A percentile compares a stretch with the other conserved stretches of the same genome.
Evolutionary conservation across 2,329 filamentous ascomycete genomes (phyloP).

Genomic region (Fusarium stilboides): DNA sequence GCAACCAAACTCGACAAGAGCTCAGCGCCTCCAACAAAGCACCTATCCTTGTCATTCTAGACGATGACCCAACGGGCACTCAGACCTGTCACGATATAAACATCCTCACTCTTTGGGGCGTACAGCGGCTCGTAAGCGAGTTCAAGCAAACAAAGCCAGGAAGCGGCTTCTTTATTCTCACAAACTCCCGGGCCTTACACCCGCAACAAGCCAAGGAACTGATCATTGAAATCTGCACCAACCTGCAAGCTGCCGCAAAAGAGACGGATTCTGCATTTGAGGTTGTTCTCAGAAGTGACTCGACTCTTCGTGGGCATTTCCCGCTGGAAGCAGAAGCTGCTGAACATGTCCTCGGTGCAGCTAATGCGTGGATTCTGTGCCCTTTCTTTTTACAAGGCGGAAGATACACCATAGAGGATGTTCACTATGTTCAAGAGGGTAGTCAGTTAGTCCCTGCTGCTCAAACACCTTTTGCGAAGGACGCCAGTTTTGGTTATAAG

Average conservation of each 20-base stretch:
- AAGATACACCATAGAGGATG: slow-evolving; percentile 68
- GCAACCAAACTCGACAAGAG: slow-evolving; percentile 17
- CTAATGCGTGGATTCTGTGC: slow-evolving; percentile 68
- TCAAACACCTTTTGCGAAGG: slow-evolving; percentile 68
- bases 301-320: slow-evolving; percentile 70
- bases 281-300: slow-evolving; percentile 70
- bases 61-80: slow-evolving; percentile 72
- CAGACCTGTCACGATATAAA: slow-evolving; percentile 70
- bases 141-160: slow-evolving; percentile 56
- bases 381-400: slow-evolving; percentile 73
- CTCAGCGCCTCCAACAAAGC: slow-evolving; percentile 35
- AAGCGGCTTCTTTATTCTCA: slow-evolving; percentile 72
- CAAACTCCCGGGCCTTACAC: slow-evolving; percentile 70
- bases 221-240: slow-evolving; percentile 66
- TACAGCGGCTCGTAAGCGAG: slow-evolving; percentile 60
- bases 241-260: slow-evolving; percentile 62
- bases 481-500: slow-evolving; percentile 70
- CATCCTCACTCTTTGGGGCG: slow-evolving; percentile 67
- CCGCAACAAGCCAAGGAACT: slow-evolving; percentile 62
- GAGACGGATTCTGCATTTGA: slow-evolving; percentile 61
- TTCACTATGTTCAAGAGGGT: slow-evolving; percentile 71
- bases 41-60: slow-evolving; percentile 59
- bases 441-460: slow-evolving; percentile 58
- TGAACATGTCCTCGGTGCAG: slow-evolving; percentile 63
- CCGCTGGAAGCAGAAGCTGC: slow-evolving; percentile 68